Evolutionary conservation across 148 eudicot genomes (phyloP).

Genomic region (Camellia granthamiana): DNA sequence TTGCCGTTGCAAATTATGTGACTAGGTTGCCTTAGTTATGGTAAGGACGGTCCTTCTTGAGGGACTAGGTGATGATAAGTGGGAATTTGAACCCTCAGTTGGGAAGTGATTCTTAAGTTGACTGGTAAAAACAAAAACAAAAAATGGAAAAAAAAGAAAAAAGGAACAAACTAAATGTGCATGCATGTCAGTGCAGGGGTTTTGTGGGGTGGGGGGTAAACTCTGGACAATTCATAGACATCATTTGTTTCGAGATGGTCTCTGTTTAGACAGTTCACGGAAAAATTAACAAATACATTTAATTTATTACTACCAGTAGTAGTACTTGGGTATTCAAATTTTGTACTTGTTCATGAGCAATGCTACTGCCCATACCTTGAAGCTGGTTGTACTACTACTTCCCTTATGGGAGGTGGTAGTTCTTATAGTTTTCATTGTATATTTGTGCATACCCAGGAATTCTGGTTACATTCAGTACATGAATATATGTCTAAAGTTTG

Average conservation of each 20-base stretch:
- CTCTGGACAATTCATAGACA: too few species aligned
- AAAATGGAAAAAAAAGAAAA: neutral
- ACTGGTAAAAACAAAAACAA: neutral
- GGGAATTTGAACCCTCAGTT: neutral
- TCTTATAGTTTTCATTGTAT: neutral
- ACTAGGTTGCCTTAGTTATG: neutral
- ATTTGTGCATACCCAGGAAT: neutral
- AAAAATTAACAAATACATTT: neutral
- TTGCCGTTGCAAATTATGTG: neutral
- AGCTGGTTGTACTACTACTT: neutral
- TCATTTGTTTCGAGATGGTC: conserved; percentile 2
- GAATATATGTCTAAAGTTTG: neutral
- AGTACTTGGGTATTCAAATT: too few species aligned
- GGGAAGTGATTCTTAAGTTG: conserved; percentile 6
- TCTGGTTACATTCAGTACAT: neutral
- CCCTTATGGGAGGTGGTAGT: neutral
- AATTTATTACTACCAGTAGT: neutral
- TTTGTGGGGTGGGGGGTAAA: too few species aligned
- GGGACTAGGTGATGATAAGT: neutral
- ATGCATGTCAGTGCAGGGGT: neutral
- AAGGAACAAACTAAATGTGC: too few species aligned
- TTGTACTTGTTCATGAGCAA: neutral
- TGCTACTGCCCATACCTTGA: neutral
- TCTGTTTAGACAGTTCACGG: neutral
- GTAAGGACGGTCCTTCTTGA: neutral